A percentile compares a stretch with the other conserved stretches of the same genome.
Evolutionary conservation across 345 rosid species (phyloP).

Genomic region (Gossypium thurberi): DNA sequence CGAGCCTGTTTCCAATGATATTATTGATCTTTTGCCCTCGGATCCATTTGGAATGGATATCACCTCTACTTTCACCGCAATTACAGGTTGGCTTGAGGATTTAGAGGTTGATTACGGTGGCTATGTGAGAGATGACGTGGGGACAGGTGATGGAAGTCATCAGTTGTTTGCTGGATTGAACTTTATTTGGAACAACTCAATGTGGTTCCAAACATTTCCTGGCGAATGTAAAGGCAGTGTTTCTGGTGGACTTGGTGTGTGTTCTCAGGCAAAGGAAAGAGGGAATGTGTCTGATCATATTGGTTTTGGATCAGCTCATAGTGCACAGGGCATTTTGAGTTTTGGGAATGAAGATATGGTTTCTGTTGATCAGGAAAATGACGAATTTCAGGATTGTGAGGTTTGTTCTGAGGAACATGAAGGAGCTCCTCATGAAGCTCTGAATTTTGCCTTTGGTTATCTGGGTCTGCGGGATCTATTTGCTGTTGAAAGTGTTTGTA

Average conservation of each 20-base stretch:
- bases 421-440: slow-evolving; percentile 49
- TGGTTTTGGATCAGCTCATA: slow-evolving; percentile 24
- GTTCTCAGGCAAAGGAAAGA: slow-evolving; percentile 27
- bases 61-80: slow-evolving; percentile 65
- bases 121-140: slow-evolving; percentile 32
- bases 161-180: slow-evolving; percentile 74
- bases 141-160: slow-evolving; percentile 36
- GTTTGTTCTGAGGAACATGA: slow-evolving; percentile 23
- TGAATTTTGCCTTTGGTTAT: slow-evolving; percentile 50
- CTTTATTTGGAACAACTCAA: slow-evolving; percentile 76
- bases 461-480: slow-evolving; percentile 72
- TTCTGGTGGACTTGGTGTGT: slow-evolving; percentile 26
- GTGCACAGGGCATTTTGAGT: slow-evolving; percentile 31
- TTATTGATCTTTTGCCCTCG: slow-evolving; percentile 49
- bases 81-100: slow-evolving; percentile 79
- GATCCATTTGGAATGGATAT: slow-evolving; percentile 98
- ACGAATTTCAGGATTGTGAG: slow-evolving; percentile 20
- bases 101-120: slow-evolving; percentile 58
- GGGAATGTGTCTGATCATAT: slow-evolving; percentile 23
- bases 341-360: slow-evolving; percentile 17
- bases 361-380: slow-evolving; percentile 21
- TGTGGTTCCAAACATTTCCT: slow-evolving; percentile 55
- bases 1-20: slow-evolving; percentile 58
- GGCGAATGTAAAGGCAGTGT: slow-evolving; percentile 21
- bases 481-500: slow-evolving; percentile 58